Base-by-base conservation (phyloP, 352 stramenopile species). In the Albugo candida region DNA sequence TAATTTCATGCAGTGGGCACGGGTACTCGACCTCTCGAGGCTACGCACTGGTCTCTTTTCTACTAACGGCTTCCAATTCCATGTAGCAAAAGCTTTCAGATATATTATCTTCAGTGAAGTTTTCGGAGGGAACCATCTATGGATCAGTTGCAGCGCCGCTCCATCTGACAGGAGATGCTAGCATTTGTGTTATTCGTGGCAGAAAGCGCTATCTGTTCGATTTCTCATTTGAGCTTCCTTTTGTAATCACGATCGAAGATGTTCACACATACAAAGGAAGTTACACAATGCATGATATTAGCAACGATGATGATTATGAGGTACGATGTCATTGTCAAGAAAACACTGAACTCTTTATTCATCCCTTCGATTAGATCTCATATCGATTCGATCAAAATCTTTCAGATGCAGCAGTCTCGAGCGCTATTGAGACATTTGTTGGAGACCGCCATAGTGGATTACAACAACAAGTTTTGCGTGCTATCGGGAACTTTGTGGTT, bases 151-250 rank as follows among this genome's bases (percentile, higher is more conserved):
- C 63, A n/a, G 56, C 66, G 2, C 71, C 71, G 0, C 67, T 83
- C 45, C 80, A 88, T 48, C 54, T 91, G 34, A 69, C 63, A 12
- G 80, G 80, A 12, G 78, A 94, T 52, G 76, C 78, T n/a, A 91
- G 78, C 38, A 79, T 92, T 45, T 89, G 77, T 47, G 70, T 93
- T 35, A 72, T 88, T 43, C 76, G 82, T 36, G 82, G 82, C 52
- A 88, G 86, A 63, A 92, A 89, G 55, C 72, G 81, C 14, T 88
- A 76, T 60, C 51, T 94, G 47, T 92, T 86, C 49, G 82, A 94
- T 54, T 92, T 84, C 41, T 76, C 58, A 38, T 83, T 92, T 21
- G 75, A 75, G 50, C 49, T 86, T 31, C 69, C 63, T 13, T 76
- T 92, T 20, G 63, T 88, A 45, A 69, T 87, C 24, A 47, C 62